phyloP scores from a whole-genome alignment of 345 rosid genomes.

The Jatropha curcas region DNA sequence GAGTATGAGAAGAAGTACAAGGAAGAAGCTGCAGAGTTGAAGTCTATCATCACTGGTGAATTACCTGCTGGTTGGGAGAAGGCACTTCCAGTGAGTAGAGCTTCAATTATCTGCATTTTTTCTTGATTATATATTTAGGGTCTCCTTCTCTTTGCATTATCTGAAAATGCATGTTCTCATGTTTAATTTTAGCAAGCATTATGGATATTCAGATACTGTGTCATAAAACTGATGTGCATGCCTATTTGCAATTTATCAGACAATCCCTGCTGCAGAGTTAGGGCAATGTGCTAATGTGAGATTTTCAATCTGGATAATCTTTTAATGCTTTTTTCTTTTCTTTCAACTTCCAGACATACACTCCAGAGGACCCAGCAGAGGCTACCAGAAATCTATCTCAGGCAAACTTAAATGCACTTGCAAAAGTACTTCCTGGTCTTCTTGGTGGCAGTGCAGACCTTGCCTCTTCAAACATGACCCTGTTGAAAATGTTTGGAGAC shows the following conservation, averaged over 20 bases:
- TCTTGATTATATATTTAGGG: background rate
- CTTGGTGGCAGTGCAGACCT: slow-evolving; percentile 98
- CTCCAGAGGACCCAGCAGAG: slow-evolving; percentile 87
- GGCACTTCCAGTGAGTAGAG: slow-evolving; percentile 78
- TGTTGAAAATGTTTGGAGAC: slow-evolving; percentile 83
- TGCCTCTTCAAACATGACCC: slow-evolving; percentile 98
- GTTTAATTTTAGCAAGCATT: background rate
- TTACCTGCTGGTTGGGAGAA: slow-evolving; percentile 92
- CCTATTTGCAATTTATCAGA: background rate
- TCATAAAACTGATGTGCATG: background rate
- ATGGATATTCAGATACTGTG: background rate
- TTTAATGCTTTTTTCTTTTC: slow-evolving; percentile 21
- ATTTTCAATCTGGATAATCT: slow-evolving; percentile 6
- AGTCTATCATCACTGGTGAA: slow-evolving; percentile 71
- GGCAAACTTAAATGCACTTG: slow-evolving; percentile 81
- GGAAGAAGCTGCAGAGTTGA: slow-evolving; percentile 92
- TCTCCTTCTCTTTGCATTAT: background rate
- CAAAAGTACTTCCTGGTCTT: slow-evolving; percentile 79
- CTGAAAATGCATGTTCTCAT: too few species aligned
- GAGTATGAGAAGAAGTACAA: slow-evolving; percentile 85
- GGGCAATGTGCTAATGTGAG: background rate
- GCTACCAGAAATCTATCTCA: slow-evolving; percentile 96
- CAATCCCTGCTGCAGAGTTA: background rate
- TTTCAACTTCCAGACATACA: slow-evolving; percentile 58
- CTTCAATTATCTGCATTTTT: slow-evolving; percentile 6